Evolutionary conservation across 805 yeast genomes (phyloP), one percentile per base, ranked within the genome.

Genomic region (Spathaspora gorwiae): DNA sequence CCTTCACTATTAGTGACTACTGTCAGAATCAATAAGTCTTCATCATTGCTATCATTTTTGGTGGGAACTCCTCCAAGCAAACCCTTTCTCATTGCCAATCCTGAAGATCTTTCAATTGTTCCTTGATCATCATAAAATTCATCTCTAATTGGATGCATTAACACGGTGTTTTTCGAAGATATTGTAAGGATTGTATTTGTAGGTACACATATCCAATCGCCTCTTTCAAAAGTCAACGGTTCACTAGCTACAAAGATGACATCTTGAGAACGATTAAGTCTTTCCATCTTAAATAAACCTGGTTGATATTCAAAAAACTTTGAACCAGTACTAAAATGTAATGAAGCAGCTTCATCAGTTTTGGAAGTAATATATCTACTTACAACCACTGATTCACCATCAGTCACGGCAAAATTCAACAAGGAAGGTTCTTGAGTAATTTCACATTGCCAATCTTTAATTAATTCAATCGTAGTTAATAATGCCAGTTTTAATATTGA

Each of bases 171-270:
- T 45, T 63, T 64, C 45, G 81, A 83, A 51, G 81, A 83, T 47
- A 94, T 81, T 0, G 96, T 87, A 12, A 94, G 63, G 1, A 84
- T 70, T 3, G 97, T 86, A 61, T 94, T 94, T 1, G 98, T 86
- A 2, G 98, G 98, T 0, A 94, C 95, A 3, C 97, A 84, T 42
- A 92, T 87, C 99, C 99, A 94, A 65, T 94, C 99, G 35, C 90
- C 92, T 45, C 99, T 72, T 67, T 94, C 98, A 63, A 94, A 94
- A 0, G 99, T 94, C 46, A 94, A 73, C 0, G 99, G 99, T 60
- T 94, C 99, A 13, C 95, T 85, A 1, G 99, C 96, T 41, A 94
- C 94, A 83, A 94, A 85, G n/a, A 92, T 84, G 13, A 94, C 92
- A 63, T 89, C 92, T 64, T 92, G 97, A 8, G 94, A 86, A 44